A percentile compares a stretch with the other conserved stretches of the same genome.
Evolutionary conservation across 495 filamentous ascomycete genomes (phyloP).

Genomic region (Paragyromitra xinjiangensis): DNA sequence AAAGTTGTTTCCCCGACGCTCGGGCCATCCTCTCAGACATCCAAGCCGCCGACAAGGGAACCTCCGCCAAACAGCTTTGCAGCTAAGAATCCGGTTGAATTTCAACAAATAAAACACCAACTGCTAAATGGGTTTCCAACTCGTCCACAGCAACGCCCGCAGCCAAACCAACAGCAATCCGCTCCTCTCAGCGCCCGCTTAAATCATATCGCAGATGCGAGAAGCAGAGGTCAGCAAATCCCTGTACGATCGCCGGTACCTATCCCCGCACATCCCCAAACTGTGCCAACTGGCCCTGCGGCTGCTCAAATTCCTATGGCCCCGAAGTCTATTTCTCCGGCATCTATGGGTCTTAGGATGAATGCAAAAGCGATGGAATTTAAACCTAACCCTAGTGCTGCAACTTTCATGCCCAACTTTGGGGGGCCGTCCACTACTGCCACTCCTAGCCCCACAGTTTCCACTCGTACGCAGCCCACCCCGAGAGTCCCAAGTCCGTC

Average conservation of each 20-base stretch:
- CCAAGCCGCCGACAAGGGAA: constrained; percentile 39
- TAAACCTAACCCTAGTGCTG: constrained; percentile 74
- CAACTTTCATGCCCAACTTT: constrained; percentile 68
- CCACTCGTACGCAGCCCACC: constrained; percentile 63
- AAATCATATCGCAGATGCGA: constrained; percentile 42
- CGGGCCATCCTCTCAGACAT: constrained; percentile 44
- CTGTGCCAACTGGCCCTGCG: constrained; percentile 54
- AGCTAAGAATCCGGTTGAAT: constrained; percentile 52
- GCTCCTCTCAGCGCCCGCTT: constrained; percentile 39
- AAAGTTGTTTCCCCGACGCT: constrained; percentile 62
- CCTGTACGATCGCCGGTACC: constrained; percentile 51
- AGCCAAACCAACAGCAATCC: constrained; percentile 35
- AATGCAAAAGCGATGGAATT: constrained; percentile 75
- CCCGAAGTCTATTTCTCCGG: constrained; percentile 49
- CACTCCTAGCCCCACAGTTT: constrained; percentile 64
- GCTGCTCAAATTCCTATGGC: constrained; percentile 44
- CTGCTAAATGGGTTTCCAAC: constrained; percentile 40
- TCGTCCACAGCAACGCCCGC: constrained; percentile 18
- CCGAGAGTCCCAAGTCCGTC: constrained; percentile 67
- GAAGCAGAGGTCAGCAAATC: constrained; percentile 44
- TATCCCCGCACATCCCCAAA: constrained; percentile 54
- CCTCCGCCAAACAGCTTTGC: constrained; percentile 54
- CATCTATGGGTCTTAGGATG: constrained; percentile 63
- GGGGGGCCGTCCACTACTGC: constrained; percentile 61
- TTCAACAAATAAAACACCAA: constrained; percentile 47